Evolutionary conservation across 1,139 yeast species (phyloP).

Genomic region (Kodamaea derodonti): DNA sequence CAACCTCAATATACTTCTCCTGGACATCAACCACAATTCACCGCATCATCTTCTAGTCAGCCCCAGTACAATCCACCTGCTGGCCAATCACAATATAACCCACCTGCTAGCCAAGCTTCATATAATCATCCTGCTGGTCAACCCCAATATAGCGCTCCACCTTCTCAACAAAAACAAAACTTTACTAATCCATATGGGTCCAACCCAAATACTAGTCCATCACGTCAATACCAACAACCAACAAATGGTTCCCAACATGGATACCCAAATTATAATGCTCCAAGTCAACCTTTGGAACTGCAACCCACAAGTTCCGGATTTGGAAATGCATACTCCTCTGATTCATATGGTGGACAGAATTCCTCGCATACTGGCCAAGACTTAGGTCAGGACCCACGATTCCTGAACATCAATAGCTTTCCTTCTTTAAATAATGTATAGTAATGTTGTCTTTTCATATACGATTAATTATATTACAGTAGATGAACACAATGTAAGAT

Average conservation of each 20-base stretch:
- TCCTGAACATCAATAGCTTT: slow-evolving; percentile 28
- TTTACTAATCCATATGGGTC: not conserved
- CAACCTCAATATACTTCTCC: slow-evolving; percentile 11
- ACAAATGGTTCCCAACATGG: slow-evolving; percentile 2
- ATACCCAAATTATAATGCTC: slow-evolving; percentile 4
- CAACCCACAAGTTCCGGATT: slow-evolving; percentile 39
- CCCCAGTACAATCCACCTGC: not conserved
- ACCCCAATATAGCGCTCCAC: not conserved
- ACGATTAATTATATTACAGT: not conserved
- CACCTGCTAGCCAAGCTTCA: not conserved
- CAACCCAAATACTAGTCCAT: not conserved
- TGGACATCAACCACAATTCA: slow-evolving; percentile 1
- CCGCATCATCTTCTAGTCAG: slow-evolving; percentile 3
- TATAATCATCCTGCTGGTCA: not conserved
- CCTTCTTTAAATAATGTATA: slow-evolving; percentile 17
- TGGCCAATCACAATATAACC: not conserved
- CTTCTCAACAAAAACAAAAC: not conserved
- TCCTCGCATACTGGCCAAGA: slow-evolving; percentile 2
- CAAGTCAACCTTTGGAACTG: slow-evolving; percentile 16
- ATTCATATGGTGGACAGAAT: not conserved
- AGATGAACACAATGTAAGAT: too few relatives aligned
- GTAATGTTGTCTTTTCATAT: not conserved
- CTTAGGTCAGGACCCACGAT: slow-evolving; percentile 8
- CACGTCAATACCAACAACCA: slow-evolving; percentile 1
- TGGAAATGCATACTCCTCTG: slow-evolving; percentile 21